Base-by-base conservation (phyloP, 2,329 filamentous ascomycete species). In the Gremmenia infestans region DNA sequence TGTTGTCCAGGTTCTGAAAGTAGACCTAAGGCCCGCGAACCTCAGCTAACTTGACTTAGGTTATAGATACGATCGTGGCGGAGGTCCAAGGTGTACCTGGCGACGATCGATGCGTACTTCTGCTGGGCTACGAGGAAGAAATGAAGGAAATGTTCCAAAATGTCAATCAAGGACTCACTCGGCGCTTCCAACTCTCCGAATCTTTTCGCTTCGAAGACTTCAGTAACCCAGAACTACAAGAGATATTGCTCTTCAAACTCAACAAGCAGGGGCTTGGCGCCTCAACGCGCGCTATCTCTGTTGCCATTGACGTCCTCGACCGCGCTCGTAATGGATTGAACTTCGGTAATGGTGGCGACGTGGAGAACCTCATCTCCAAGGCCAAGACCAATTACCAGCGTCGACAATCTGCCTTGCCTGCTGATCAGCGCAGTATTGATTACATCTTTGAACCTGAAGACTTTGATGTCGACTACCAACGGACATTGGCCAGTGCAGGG, bases 141-240 rank as follows among this genome's bases (percentile, higher is more conserved):
- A 88, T 92, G 82, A 76, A 82, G 52, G 72, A 78, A 0, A 90
- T 91, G 87, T 85, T 91, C 58, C 81, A 83, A n/a, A 84, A 86
- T 36, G 81, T 82, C 49, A 91, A 91, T 56, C 87, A 87, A 0
- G 88, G 88, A 0, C 74, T 91, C 0, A 76, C 74, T 3, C 74
- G 88, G 28, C 77, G 88, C 0, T 91, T 91, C 56, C 83, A 83
- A 0, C 67, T 89, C 0, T 74, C 78, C 0, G 77, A 78, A 0
- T 85, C 82, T 0, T 91, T 91, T 60, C 66, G 69, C 0, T 92
- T 91, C 64, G 80, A 88, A 17, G 86, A 91, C 65, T 91, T 88
- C 63, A 74, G 72, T 1, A 75, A 86, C 12, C 58, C 70, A 0
- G 80, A 89, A 52, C 72, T 91, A 0, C 66, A 71, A 1, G 60